A percentile compares a stretch with the other conserved stretches of the same genome.
These are phyloP conservation scores for Teunomyces pallodes DNA, from an alignment of 805 yeast genomes.

Conservation along the genomic window DNA sequence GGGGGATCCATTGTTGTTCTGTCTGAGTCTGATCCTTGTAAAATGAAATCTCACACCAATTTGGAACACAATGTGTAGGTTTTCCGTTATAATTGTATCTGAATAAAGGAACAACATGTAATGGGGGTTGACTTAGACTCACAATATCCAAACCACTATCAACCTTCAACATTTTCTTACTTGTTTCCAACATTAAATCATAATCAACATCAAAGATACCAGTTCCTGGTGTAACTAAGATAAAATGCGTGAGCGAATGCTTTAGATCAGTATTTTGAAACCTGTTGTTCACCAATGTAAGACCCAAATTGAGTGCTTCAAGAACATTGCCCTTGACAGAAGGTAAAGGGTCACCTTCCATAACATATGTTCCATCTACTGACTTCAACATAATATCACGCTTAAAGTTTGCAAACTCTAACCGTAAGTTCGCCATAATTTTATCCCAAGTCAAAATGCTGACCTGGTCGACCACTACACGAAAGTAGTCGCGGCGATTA, in stretches of 20 bases:
- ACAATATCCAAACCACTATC: conserved; percentile 88
- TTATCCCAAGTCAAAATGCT: conserved; percentile 86
- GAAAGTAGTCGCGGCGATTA: conserved; percentile 72
- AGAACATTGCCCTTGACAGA: conserved; percentile 86
- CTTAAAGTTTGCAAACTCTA: conserved; percentile 81
- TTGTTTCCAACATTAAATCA: conserved; percentile 68
- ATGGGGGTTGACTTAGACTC: conserved; percentile 85
- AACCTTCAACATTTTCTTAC: conserved; percentile 67
- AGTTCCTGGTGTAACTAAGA: conserved; percentile 86
- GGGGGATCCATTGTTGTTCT: conserved; percentile 77
- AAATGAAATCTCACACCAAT: conserved; percentile 93
- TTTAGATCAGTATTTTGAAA: conserved; percentile 82
- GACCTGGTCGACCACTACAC: conserved; percentile 95
- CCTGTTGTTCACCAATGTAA: conserved; percentile 72
- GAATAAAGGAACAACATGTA: conserved; percentile 88
- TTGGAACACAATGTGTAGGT: conserved; percentile 77
- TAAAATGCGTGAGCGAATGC: conserved; percentile 87
- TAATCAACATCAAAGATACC: conserved; percentile 92
- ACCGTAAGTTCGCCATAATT: conserved; percentile 82
- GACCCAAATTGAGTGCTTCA: conserved; percentile 83
- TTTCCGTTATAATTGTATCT: conserved; percentile 54
- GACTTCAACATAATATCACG: conserved; percentile 61
- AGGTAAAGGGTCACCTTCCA: conserved; percentile 57
- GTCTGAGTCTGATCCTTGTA: conserved; percentile 60
- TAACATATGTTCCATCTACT: conserved; percentile 16